Evolutionary conservation across 2,329 filamentous ascomycete species (phyloP), one percentile per base, ranked within the genome.

Genomic region (Colletotrichum orchidophilum): DNA sequence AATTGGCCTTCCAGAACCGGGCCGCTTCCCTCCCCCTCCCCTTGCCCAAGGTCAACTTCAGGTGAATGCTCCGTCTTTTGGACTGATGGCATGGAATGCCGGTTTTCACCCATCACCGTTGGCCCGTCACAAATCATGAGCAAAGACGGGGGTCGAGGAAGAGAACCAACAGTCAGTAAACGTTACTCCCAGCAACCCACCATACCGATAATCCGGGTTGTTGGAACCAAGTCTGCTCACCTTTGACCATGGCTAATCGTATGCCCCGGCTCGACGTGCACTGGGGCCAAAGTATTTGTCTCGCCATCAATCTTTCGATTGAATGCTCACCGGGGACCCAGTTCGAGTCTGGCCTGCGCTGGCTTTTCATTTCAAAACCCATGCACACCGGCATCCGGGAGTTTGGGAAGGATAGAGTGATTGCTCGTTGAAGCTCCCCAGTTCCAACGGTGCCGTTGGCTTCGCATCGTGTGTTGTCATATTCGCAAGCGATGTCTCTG

Each of bases 371-470:
- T 27, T 60, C 26, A 27, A n/a, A 7, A 60, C 39, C 67, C 50
- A 42, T 70, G 63, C 67, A 70, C 55, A 70, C 67, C 67, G 67
- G 67, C 66, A 39, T 54, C 63, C 63, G 57, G 50, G 63, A 7
- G 26, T 66, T 61, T 67, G 67, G 63, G 26, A 57, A 24, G 49
- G 46, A 57, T 62, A 18, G 39, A 57, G 50, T 35, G 27, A 70
- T 35, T 62, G n/a, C 39, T 46, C 39, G 39, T 4, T 13, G 15
- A 31, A n/a, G 7, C 15, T n/a, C 62, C 66, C 53, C 31, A 29
- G 62, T 46, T 57, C 62, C 35, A 55, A 61, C 62, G 12, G 55
- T 33, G 39, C 39, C 31, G 31, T 53, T 29, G 27, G 26, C 15
- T 46, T 33, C 49, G 29, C 26, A 27, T 33, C 46, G 24, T 24